Base-by-base conservation (phyloP, 1,139 yeast genomes). In the Kodamaea sp. region DNA sequence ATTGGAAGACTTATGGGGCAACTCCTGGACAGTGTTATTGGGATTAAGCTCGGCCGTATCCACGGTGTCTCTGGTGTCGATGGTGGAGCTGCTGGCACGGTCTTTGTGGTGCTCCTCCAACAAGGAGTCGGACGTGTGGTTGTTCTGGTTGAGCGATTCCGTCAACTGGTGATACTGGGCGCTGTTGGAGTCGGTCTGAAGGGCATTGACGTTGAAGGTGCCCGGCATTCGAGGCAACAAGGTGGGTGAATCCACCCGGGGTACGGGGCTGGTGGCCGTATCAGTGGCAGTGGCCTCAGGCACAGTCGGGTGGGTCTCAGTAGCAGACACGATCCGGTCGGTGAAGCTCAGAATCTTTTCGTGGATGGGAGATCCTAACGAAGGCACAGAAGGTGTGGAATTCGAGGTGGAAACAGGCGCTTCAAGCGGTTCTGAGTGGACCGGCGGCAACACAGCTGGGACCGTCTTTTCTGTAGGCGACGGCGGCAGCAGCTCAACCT, bases 211-310 rank as follows among this genome's bases (percentile, higher is more conserved):
- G 50, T 81, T 74, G 44, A 73, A 63, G 0, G 82, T 73, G 1
- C 80, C 87, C 1, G 83, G 80, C 56, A 75, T 69, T 31, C 87
- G 59, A 8, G 86, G 87, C n/a, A 78, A 51, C 4, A 40, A 12
- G 13, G 39, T 22, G 12, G 42, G 37, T 20, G 41, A 28, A 20
- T 30, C 37, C 14, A 30, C 34, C 14, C 33, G 33, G 19, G 28
- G 26, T 10, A 24, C 29, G 12, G 30, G 31, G 30, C 22, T 13
- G 22, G 32, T 15, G 16, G 24, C 10, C 18, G 27, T 20, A 32
- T 10, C 30, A 23, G 23, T 29, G 20, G 34, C 35, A 7, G 45
- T 43, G 21, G 38, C 30, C 18, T 13, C 26, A n/a, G n/a, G n/a
- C n/a, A n/a, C n/a, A n/a, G 14, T 22, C 26, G 12, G 36, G n/a